Evolutionary conservation across 2,329 filamentous ascomycete genomes (phyloP), one percentile per base, ranked within the genome.

Genomic region (Polytolypa hystricis): DNA sequence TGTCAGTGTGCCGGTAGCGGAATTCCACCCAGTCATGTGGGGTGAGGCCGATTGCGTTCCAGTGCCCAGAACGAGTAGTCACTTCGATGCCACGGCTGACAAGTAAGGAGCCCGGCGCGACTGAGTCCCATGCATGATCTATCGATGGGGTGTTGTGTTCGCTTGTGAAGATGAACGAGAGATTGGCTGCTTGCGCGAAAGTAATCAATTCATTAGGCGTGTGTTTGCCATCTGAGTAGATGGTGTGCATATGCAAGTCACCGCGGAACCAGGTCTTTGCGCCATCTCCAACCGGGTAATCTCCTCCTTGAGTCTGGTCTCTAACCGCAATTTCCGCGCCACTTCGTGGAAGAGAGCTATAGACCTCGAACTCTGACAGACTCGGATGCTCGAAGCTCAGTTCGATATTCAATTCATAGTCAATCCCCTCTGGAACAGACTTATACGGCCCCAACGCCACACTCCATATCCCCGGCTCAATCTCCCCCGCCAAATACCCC

Each of bases 241-340:
- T 37, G n/a, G 41, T 44, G 40, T 50, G 47, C 45, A 49, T 47
- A 33, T 49, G 47, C 26, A 50, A 49, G 33, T 50, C 47, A 5
- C 47, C 47, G 2, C 47, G 40, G 8, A 44, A 43, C 47, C 47
- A 49, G 8, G 12, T 23, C 2, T 21, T 19, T 5, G 11, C n/a
- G 25, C n/a, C 15, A 3, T 31, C 16, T n/a, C 28, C 35, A n/a
- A n/a, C n/a, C n/a, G n/a, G n/a, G n/a, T n/a, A n/a, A 7, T n/a
- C 6, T 6, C 23, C 7, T 8, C 6, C 28, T 32, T 11, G n/a
- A 8, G 17, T 10, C 25, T 19, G 21, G 34, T 33, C 20, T 17
- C 30, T 16, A 30, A 30, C 12, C 31, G 37, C 11, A 14, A 38
- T 23, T 19, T 41, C 42, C 30, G 45, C n/a, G 30, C 33, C 30